phyloP scores from a whole-genome alignment of 305 asterid genomes.

The Salvia sclarea region DNA sequence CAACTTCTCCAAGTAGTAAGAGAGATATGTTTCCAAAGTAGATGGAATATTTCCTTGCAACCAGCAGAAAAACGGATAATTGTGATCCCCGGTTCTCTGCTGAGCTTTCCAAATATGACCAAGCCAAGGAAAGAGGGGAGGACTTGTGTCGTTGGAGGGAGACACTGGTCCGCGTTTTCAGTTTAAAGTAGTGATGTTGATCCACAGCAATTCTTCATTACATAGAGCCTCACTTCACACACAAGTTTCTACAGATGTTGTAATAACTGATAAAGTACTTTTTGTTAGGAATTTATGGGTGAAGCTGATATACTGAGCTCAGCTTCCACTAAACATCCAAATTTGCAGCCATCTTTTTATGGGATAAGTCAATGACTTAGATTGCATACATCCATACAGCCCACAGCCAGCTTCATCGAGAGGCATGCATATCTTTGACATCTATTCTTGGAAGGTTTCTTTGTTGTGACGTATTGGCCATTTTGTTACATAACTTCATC shows the following conservation, averaged over 20 bases:
- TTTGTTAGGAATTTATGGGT: constrained; percentile 6
- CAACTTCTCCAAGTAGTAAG: neutral
- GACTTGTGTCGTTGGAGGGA: constrained; percentile 6
- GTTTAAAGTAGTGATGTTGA: neutral
- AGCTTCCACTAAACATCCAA: constrained; percentile 29
- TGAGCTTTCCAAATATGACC: neutral
- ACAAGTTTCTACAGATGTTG: constrained; percentile 21
- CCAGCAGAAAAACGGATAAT: neutral
- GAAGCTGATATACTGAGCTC: constrained; percentile 25
- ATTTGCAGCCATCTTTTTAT: constrained; percentile 23
- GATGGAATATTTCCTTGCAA: neutral
- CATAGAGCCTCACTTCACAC: constrained; percentile 6
- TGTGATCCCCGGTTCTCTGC: neutral
- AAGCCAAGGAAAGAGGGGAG: constrained; percentile 7
- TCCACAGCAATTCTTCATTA: neutral
- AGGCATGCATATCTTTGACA: neutral
- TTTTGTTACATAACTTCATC: neutral
- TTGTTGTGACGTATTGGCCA: neutral
- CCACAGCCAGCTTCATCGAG: constrained; percentile 19
- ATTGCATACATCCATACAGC: constrained; percentile 3
- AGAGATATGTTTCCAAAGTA: neutral
- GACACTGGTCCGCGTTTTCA: constrained; percentile 9
- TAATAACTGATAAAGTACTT: neutral
- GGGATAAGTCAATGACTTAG: constrained; percentile 29
- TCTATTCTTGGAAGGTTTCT: constrained; percentile 1